These are phyloP conservation scores for Boletus pseudo-olivaceus DNA, from an alignment of 768 basidiomycete genomes.

Conservation along the genomic window DNA sequence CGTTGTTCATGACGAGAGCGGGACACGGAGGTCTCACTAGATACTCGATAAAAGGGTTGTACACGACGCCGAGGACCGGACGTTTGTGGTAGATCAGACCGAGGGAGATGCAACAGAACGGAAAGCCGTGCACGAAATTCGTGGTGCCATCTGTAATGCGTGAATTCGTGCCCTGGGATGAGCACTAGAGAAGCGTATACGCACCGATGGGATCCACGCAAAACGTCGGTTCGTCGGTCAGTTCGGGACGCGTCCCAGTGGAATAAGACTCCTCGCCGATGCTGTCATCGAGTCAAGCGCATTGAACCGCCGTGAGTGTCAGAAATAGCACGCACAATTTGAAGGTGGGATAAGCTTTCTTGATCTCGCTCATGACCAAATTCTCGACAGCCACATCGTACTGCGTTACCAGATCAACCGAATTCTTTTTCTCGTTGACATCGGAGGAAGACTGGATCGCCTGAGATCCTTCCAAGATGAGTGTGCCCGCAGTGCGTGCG, in stretches of 20 bases:
- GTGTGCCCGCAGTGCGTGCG: conserved; percentile 67
- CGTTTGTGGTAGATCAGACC: conserved; percentile 80
- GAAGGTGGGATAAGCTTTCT: conserved; percentile 65
- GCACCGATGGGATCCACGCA: conserved; percentile 93
- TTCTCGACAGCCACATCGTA: conserved; percentile 92
- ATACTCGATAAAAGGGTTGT: conserved; percentile 87
- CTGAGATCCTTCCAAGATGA: conserved; percentile 74
- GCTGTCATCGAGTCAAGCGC: conserved; percentile 36
- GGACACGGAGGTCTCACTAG: conserved; percentile 41
- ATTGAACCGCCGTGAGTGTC: not conserved
- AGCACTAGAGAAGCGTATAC: conserved; percentile 10
- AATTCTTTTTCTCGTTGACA: conserved; percentile 85
- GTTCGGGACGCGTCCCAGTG: conserved; percentile 58
- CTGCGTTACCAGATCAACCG: conserved; percentile 92
- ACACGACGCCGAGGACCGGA: conserved; percentile 88
- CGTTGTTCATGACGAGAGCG: not conserved
- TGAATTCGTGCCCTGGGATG: not conserved
- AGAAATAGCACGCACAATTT: conserved; percentile 61
- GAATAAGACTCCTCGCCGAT: conserved; percentile 95
- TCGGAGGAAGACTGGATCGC: conserved; percentile 61
- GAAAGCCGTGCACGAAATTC: conserved; percentile 84
- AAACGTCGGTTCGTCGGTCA: conserved; percentile 90
- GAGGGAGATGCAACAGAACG: conserved; percentile 86
- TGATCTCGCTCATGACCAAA: conserved; percentile 68
- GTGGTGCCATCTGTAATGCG: conserved; percentile 70